These are phyloP conservation scores for Trametes cubensis DNA, from an alignment of 768 basidiomycete genomes.

Conservation along the genomic window DNA sequence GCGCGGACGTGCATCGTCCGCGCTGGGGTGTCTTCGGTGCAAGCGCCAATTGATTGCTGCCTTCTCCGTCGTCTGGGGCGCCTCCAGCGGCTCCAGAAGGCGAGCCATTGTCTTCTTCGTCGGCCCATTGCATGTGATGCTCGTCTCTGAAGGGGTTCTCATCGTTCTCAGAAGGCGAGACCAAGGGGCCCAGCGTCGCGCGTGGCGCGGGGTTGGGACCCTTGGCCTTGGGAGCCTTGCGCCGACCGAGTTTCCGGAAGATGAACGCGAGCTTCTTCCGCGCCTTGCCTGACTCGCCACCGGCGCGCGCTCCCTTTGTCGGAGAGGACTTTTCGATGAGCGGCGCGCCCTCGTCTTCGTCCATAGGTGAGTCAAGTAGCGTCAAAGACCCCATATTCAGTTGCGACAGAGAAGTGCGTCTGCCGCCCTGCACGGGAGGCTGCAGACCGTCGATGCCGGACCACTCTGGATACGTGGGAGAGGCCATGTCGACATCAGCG, in stretches of 20 bases:
- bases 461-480: background rate
- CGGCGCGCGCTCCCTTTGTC: no score
- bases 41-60: background rate
- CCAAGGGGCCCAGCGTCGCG: background rate
- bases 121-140: background rate
- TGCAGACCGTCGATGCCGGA: background rate
- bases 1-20: background rate
- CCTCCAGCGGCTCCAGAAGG: background rate
- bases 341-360: constrained; percentile 5
- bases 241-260: background rate
- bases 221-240: background rate
- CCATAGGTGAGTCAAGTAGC: background rate
- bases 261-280: background rate
- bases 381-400: background rate
- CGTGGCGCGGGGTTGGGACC: background rate
- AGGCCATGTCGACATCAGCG: background rate
- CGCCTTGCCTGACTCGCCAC: background rate
- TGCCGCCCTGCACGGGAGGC: background rate
- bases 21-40: constrained; percentile 3
- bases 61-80: background rate
- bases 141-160: background rate
- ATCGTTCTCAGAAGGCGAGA: background rate
- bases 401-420: background rate
- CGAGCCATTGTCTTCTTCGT: background rate
- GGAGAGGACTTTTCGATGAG: background rate